Conservation (phyloP, 202 grass and related monocot species). For the Zizania palustris region DNA sequence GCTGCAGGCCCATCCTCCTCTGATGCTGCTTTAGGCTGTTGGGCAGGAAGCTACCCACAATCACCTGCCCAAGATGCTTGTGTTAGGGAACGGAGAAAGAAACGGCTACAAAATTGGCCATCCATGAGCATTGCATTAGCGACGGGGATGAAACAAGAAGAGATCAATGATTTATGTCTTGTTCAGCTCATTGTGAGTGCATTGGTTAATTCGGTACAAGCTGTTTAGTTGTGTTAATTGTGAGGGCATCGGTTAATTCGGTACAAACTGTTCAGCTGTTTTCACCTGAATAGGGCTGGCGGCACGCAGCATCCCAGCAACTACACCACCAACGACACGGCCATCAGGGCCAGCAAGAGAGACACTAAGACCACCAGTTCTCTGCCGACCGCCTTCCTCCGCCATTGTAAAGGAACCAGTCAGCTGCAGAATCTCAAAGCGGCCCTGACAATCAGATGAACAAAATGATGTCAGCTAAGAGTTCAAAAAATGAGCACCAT, state of each 20-base stretch:
- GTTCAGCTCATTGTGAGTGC: background rate
- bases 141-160: background rate
- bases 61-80: constrained; percentile 52
- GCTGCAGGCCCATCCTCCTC: constrained; percentile 56
- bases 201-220: background rate
- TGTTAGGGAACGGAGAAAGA: constrained; percentile 6
- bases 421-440: constrained; percentile 91
- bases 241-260: background rate
- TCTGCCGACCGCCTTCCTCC: constrained; percentile 65
- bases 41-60: constrained; percentile 91
- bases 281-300: constrained; percentile 90
- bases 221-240: background rate
- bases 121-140: background rate
- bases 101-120: background rate
- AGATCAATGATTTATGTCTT: background rate
- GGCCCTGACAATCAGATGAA: constrained; percentile 56
- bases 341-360: constrained; percentile 87
- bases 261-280: background rate
- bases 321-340: constrained; percentile 76
- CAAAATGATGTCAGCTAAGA: background rate
- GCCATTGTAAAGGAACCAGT: constrained; percentile 90
- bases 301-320: constrained; percentile 76
- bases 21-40: constrained; percentile 88
- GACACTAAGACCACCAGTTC: constrained; percentile 77
- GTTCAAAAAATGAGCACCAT: background rate